Evolutionary conservation across 495 filamentous ascomycete species (phyloP).

Genomic region (Xylaria palmicola): DNA sequence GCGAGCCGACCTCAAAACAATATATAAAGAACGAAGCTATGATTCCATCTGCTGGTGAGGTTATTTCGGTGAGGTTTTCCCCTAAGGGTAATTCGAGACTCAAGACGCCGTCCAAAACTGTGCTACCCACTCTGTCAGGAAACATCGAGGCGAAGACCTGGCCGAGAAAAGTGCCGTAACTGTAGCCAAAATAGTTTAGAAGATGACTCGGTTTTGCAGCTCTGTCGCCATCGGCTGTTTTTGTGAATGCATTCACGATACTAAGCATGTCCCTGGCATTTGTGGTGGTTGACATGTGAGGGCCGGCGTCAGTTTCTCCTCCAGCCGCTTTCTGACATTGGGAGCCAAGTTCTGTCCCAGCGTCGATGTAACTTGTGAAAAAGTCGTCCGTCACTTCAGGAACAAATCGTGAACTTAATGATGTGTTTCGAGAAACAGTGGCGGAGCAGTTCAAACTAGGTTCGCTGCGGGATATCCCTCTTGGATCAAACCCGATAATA

Average conservation of each 20-base stretch:
- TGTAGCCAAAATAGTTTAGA: constrained; percentile 40
- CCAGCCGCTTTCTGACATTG: neutral
- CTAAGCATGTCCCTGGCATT: constrained; percentile 38
- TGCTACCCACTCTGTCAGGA: constrained; percentile 29
- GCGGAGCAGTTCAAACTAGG: constrained; percentile 36
- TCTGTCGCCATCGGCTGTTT: constrained; percentile 9
- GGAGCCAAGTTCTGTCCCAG: neutral
- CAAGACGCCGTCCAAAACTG: constrained; percentile 32
- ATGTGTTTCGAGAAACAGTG: neutral
- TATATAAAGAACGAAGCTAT: constrained; percentile 29
- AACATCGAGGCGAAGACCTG: constrained; percentile 41
- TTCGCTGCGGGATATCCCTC: constrained; percentile 37
- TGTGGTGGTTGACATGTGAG: constrained; percentile 15
- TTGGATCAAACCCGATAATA: constrained; percentile 39
- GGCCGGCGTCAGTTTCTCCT: neutral
- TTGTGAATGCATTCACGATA: constrained; percentile 38
- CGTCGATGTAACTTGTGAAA: neutral
- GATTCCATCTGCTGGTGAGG: constrained; percentile 27
- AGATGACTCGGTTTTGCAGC: constrained; percentile 4
- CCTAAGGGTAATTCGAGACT: constrained; percentile 18
- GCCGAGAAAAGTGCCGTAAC: constrained; percentile 55
- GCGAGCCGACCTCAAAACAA: constrained; percentile 26
- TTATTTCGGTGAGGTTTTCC: constrained; percentile 29
- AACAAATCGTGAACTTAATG: neutral
- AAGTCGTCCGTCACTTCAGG: neutral